Percentiles rank a stretch among this genome's conserved stretches.
Evolutionary conservation across 192 early-diverging fungal genomes (phyloP).

Genomic region (Coemansia sp.): DNA sequence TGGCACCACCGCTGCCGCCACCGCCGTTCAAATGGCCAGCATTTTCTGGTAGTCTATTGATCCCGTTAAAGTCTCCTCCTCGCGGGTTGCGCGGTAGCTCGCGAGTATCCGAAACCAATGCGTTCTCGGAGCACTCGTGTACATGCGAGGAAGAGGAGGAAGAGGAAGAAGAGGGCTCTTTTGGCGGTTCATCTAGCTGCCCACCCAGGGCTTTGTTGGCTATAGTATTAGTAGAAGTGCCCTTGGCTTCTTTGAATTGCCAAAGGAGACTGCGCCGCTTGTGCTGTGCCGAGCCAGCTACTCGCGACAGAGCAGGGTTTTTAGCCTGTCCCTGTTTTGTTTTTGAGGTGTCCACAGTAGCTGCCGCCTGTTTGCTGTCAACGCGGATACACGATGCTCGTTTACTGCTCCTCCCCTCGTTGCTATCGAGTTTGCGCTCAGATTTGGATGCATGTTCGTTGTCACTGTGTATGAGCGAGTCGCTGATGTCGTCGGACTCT

Average conservation of each 20-base stretch:
- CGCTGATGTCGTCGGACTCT: constrained; percentile 30
- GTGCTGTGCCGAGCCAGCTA: constrained; percentile 8
- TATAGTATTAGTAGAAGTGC: not conserved
- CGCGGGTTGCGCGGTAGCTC: not conserved
- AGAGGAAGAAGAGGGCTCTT: not conserved
- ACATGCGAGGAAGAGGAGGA: not conserved
- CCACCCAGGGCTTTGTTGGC: constrained; percentile 7
- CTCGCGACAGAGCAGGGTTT: constrained; percentile 15
- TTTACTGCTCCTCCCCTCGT: not conserved
- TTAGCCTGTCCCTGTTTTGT: not conserved
- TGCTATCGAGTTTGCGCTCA: not conserved
- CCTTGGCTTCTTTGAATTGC: constrained; percentile 31
- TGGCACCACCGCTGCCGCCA: not conserved
- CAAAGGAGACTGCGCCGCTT: constrained; percentile 44
- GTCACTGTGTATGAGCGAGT: not conserved
- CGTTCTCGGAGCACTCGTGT: not conserved
- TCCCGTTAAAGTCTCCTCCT: not conserved
- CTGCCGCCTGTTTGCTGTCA: not conserved
- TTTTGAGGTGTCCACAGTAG: not conserved
- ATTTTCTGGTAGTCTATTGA: not conserved
- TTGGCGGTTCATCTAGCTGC: not conserved
- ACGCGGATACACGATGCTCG: not conserved
- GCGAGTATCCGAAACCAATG: not conserved
- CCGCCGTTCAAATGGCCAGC: not conserved
- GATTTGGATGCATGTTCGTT: not conserved